Evolutionary conservation across 2,329 filamentous ascomycete genomes (phyloP).

Genomic region (Beauveria sp.): DNA sequence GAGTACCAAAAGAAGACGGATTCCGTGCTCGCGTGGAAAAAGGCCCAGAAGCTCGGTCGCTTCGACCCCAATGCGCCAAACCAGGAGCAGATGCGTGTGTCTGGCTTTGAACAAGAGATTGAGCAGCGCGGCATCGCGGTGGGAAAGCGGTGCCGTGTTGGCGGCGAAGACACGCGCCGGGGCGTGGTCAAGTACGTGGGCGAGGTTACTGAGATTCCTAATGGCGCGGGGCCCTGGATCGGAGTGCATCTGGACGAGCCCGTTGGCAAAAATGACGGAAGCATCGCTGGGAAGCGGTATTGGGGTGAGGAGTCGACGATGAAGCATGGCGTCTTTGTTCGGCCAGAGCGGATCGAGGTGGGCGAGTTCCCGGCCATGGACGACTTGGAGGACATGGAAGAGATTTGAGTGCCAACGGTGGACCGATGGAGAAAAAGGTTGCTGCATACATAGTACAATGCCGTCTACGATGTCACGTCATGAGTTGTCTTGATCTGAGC

Average conservation of each 20-base stretch:
- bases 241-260: constrained; percentile 72
- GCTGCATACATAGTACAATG: background rate
- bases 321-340: constrained; percentile 72
- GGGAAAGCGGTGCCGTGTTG: constrained; percentile 57
- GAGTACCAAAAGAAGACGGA: constrained; percentile 83
- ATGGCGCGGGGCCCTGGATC: constrained; percentile 59
- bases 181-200: constrained; percentile 67
- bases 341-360: constrained; percentile 68
- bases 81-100: constrained; percentile 64
- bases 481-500: background rate
- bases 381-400: constrained; percentile 70
- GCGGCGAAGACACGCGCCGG: constrained; percentile 59
- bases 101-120: constrained; percentile 63
- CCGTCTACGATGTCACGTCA: background rate
- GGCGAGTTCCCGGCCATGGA: constrained; percentile 66
- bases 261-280: constrained; percentile 75
- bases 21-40: constrained; percentile 93
- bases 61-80: constrained; percentile 81
- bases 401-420: constrained; percentile 41
- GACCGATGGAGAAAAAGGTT: background rate
- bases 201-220: constrained; percentile 65
- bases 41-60: constrained; percentile 85
- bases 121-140: constrained; percentile 57
- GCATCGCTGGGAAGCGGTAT: constrained; percentile 58
- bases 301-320: constrained; percentile 57